Conservation (phyloP, 352 stramenopile species). For the Halophytophthora polymorphica region DNA sequence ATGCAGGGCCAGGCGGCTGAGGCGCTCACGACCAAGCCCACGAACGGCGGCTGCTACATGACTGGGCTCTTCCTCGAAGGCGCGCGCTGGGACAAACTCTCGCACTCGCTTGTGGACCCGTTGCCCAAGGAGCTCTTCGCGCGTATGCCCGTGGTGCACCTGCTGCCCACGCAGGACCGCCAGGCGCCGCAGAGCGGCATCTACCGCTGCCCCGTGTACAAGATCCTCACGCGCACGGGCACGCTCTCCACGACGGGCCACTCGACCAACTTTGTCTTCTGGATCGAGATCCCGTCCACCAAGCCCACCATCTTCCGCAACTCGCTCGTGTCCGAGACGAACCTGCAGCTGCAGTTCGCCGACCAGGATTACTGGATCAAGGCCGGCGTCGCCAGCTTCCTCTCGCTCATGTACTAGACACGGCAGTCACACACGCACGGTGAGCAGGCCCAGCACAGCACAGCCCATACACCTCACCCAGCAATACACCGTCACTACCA, state of each 20-base stretch:
- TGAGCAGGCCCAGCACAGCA: neutral
- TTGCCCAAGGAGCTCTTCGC: slow-evolving; percentile 92
- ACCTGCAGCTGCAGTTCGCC: slow-evolving; percentile 85
- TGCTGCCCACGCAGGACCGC: slow-evolving; percentile 82
- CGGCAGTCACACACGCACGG: neutral
- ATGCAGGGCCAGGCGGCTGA: slow-evolving; percentile 63
- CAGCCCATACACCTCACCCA: too few relatives aligned
- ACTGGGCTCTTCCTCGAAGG: slow-evolving; percentile 91
- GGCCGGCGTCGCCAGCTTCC: slow-evolving; percentile 93
- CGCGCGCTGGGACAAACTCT: slow-evolving; percentile 81
- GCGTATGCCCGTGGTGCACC: slow-evolving; percentile 87
- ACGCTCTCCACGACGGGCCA: slow-evolving; percentile 95
- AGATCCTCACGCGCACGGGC: slow-evolving; percentile 91
- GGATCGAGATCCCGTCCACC: slow-evolving; percentile 92
- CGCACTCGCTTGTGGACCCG: slow-evolving; percentile 82
- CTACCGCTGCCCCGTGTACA: slow-evolving; percentile 95
- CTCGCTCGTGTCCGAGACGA: slow-evolving; percentile 92
- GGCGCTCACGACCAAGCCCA: slow-evolving; percentile 51
- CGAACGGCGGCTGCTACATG: slow-evolving; percentile 86
- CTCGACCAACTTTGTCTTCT: slow-evolving; percentile 97
- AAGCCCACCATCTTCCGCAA: slow-evolving; percentile 79
- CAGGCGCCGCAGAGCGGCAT: slow-evolving; percentile 74
- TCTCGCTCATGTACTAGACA: slow-evolving; percentile 88
- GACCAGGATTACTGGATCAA: slow-evolving; percentile 96
- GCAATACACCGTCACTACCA: too few relatives aligned